Base-by-base conservation (phyloP, 257 asterid genomes). In the Solanum verrucosum region DNA sequence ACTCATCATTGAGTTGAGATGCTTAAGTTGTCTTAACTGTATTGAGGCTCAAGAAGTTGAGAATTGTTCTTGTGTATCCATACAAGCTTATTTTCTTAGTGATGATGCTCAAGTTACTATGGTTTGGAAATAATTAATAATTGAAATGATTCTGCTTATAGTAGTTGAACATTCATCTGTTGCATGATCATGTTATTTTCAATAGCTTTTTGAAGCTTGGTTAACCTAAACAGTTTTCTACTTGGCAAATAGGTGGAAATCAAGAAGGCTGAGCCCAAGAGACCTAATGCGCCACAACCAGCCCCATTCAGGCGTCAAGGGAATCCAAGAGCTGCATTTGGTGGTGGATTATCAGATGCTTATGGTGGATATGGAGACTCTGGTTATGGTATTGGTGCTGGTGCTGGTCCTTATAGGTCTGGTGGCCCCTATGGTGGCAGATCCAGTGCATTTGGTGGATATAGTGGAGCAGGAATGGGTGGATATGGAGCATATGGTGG, bases 231-330 rank as follows among this genome's bases (percentile, higher is more conserved):
- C 25, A 56, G 65, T 77, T 34, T 27, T 73, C 11, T 86, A 46
- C 83, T 71, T 87, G 78, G 78, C 85, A 77, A 21, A 85, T 37
- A 93, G 96, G 96, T 93, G 71, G 96, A 93, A 87, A 93, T 93
- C 90, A 93, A 93, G 94, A 93, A 91, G 89, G 95, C 95, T 59
- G 96, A 93, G 88, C 96, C 96, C 1, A 93, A 92, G 91, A 93
- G 93, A 87, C 91, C 85, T 33, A 72, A 92, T 25, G 93, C 91
- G 71, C 82, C 90, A 44, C 90, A 89, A 34, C 93, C 92, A 7
- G 90, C 89, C 15, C 91, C 92, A 49, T 82, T 60, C 86, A 82
- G 63, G 70, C 86, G 86, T 25, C 86, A 82, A 49, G 70, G 44
- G 33, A n/a, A 52, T 82, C 70, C 86, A 9, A 49, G 86, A 82